Conservation (phyloP, 805 yeast genomes). For the Suhomyces xylopsoci region DNA sequence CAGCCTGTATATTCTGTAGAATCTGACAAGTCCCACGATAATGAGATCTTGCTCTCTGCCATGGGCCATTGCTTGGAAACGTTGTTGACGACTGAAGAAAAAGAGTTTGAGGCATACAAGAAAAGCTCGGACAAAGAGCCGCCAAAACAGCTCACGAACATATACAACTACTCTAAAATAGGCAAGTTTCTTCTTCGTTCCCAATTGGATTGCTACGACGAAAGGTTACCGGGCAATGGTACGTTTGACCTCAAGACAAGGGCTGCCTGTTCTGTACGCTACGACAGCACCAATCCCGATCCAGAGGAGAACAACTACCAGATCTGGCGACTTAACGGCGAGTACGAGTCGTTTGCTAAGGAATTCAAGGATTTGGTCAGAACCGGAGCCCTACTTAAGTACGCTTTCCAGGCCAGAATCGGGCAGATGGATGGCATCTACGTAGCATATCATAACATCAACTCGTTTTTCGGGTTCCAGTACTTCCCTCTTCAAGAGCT, state of each 20-base stretch:
- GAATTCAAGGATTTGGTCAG: conserved; percentile 75
- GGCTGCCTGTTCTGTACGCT: conserved; percentile 83
- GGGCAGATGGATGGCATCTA: conserved; percentile 98
- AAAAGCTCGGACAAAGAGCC: conserved; percentile 12
- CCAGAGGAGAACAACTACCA: conserved; percentile 61
- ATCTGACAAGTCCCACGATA: conserved; percentile 63
- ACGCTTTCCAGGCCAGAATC: conserved; percentile 85
- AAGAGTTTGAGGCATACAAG: conserved; percentile 43
- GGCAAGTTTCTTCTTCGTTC: conserved; percentile 80
- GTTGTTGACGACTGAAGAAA: conserved; percentile 59
- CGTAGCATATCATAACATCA: conserved; percentile 84
- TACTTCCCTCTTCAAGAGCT: conserved; percentile 73
- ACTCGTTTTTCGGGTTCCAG: conserved; percentile 82
- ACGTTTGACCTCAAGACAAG: conserved; percentile 90
- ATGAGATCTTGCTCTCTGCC: conserved; percentile 64
- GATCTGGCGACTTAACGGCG: conserved; percentile 58
- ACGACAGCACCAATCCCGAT: conserved; percentile 65
- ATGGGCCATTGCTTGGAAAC: conserved; percentile 81
- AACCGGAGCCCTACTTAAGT: conserved; percentile 73
- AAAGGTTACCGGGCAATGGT: conserved; percentile 81
- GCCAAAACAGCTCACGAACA: conserved; percentile 17
- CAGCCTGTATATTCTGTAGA: conserved; percentile 57
- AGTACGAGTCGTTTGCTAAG: conserved; percentile 74
- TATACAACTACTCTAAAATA: conserved; percentile 69
- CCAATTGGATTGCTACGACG: conserved; percentile 81